These are phyloP conservation scores for Reutealis trisperma DNA, from an alignment of 345 rosid genomes.

Conservation along the genomic window DNA sequence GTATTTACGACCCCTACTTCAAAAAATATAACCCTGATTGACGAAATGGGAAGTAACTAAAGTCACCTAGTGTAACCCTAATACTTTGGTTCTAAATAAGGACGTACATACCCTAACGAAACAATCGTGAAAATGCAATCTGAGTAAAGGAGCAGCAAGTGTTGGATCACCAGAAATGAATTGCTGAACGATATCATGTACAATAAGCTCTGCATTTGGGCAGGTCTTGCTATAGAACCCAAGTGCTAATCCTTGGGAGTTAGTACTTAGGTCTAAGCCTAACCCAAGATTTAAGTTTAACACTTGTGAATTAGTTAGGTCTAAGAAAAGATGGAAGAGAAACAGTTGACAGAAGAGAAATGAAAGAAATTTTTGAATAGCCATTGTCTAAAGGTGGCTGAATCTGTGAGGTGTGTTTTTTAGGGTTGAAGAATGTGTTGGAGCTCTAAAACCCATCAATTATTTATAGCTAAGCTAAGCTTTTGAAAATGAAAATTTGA, in stretches of 20 bases:
- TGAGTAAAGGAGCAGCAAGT: slow-evolving; percentile 49
- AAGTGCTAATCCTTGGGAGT: slow-evolving; percentile 27
- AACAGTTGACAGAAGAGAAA: slow-evolving; percentile 33
- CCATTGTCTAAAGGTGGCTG: slow-evolving; percentile 30
- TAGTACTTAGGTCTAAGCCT: slow-evolving; percentile 8
- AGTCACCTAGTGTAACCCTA: too few species aligned
- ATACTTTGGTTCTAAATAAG: too few species aligned
- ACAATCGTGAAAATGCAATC: slow-evolving; percentile 62
- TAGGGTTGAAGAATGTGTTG: not conserved
- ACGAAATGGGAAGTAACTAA: too few species aligned
- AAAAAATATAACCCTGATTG: too few species aligned
- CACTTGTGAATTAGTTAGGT: slow-evolving; percentile 6
- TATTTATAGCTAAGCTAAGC: not conserved
- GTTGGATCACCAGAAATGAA: slow-evolving; percentile 40
- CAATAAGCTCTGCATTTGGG: slow-evolving; percentile 42
- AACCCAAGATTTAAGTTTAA: too few species aligned
- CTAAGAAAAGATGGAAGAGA: slow-evolving; percentile 29
- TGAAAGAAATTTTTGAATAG: slow-evolving; percentile 37
- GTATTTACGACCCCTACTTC: too few species aligned
- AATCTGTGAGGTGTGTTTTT: not conserved
- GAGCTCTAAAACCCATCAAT: not conserved
- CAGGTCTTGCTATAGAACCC: slow-evolving; percentile 44
- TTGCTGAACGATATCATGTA: slow-evolving; percentile 18
- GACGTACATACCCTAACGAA: slow-evolving; percentile 41
- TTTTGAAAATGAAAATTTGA: not conserved